Conservation (phyloP, 495 filamentous ascomycete species). For the Penicillium bialowiezense region DNA sequence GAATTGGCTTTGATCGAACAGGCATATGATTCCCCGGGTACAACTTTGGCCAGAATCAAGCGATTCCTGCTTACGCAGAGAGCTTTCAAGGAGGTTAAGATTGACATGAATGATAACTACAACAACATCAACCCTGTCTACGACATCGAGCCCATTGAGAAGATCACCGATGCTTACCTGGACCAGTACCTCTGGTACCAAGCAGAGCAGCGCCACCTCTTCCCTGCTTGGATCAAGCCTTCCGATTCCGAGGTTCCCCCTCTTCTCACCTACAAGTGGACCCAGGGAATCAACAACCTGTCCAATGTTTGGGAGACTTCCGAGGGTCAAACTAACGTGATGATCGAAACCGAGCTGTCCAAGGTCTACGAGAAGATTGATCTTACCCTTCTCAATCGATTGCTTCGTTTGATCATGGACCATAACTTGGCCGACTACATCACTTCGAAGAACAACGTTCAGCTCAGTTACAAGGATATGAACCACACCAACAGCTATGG, state of each 20-base stretch:
- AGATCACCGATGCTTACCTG: slow-evolving; percentile 98
- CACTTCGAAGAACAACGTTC: slow-evolving; percentile 98
- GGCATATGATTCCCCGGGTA: slow-evolving; percentile 96
- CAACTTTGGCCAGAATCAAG: slow-evolving; percentile 94
- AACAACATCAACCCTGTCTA: slow-evolving; percentile 98
- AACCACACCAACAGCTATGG: slow-evolving; percentile 99
- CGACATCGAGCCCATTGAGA: slow-evolving; percentile 98
- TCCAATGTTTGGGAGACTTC: slow-evolving; percentile 93
- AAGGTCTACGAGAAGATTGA: slow-evolving; percentile 99
- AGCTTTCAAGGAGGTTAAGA: slow-evolving; percentile 98
- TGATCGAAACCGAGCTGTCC: slow-evolving; percentile 97
- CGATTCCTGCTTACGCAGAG: slow-evolving; percentile 94
- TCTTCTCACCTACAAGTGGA: slow-evolving; percentile 96
- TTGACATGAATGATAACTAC: slow-evolving; percentile 99
- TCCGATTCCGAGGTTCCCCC: slow-evolving; percentile 99
- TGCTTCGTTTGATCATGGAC: slow-evolving; percentile 96
- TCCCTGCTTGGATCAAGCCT: slow-evolving; percentile 99
- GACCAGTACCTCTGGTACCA: slow-evolving; percentile 99
- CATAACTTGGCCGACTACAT: slow-evolving; percentile 99
- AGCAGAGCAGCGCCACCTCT: slow-evolving; percentile 95
- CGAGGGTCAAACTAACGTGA: slow-evolving; percentile 97
- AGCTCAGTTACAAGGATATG: slow-evolving; percentile 99
- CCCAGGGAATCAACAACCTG: slow-evolving; percentile 99
- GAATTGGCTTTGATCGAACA: slow-evolving; percentile 97
- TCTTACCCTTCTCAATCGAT: slow-evolving; percentile 88